Base-by-base conservation (phyloP, 1,284 basidiomycete species). In the Rhodofomes roseus region DNA sequence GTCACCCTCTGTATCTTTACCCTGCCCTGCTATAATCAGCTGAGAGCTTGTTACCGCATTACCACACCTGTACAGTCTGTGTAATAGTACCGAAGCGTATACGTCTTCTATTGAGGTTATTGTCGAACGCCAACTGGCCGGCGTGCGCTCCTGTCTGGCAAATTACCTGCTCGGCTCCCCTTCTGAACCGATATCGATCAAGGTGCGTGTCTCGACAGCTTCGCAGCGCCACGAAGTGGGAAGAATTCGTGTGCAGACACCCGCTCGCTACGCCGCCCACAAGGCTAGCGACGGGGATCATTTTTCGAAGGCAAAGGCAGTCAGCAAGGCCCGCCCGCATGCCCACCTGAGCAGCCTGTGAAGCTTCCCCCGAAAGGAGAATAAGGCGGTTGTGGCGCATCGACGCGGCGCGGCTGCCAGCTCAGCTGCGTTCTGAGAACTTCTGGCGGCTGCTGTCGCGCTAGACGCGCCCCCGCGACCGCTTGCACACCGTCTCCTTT, bases 21-120 rank as follows among this genome's bases (percentile, higher is more conserved):
- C 56, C 9, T 43, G 40, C 39, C 34, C 27, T 52, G 41, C 43
- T 52, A 53, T 58, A 58, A 58, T 58, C 50, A 5, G 36, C 50
- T 11, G 25, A 31, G 50, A 58, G 50, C 56, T 53, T 58, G 39
- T 58, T 41, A 58, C 56, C 18, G 25, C 56, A 41, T 52, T 52
- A 53, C 36, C 37, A 20, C 57, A 44, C 37, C 27, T 54, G 57
- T 34, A 46, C 57, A 16, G 52, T 50, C 44, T 59, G 58, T 59
- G 58, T 59, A 59, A 37, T 56, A 59, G 36, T 59, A 55, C 54
- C 58, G 54, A 59, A 59, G 27, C 23, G 31, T 52, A 52, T 52
- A 52, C n/a, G 50, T 11, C 20, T 37, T 52, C 50, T 52, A 52
- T 52, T 52, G n/a, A 52, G 50, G 50, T 52, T 52, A 52, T 52